Evolutionary conservation across 345 rosid species (phyloP).

Genomic region (Dovyalis caffra): DNA sequence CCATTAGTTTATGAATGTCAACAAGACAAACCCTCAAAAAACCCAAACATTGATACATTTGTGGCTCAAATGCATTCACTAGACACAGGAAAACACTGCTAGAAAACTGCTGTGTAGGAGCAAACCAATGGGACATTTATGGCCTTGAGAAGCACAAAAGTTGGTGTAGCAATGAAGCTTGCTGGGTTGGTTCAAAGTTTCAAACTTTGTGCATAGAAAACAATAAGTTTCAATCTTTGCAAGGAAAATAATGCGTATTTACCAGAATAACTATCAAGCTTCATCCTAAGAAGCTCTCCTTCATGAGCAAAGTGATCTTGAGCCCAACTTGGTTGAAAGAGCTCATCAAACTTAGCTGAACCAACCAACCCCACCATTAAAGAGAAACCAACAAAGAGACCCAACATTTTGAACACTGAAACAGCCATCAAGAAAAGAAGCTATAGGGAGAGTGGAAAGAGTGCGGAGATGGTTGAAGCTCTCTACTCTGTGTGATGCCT

Average conservation of each 20-base stretch:
- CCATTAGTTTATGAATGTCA: neutral
- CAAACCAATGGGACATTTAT: neutral
- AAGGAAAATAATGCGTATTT: neutral
- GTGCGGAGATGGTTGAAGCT: too few relatives aligned
- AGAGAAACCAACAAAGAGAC: slow-evolving; percentile 33
- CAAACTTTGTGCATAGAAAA: neutral
- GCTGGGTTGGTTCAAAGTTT: neutral
- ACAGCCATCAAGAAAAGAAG: slow-evolving; percentile 25
- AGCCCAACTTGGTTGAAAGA: slow-evolving; percentile 87
- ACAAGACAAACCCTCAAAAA: neutral
- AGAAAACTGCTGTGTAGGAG: neutral
- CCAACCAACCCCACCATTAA: slow-evolving; percentile 37
- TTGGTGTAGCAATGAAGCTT: neutral
- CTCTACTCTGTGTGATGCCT: slow-evolving; percentile 8
- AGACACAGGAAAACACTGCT: neutral
- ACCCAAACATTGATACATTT: neutral
- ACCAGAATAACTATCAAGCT: slow-evolving; percentile 93
- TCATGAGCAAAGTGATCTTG: slow-evolving; percentile 66
- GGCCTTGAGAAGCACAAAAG: neutral
- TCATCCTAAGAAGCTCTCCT: slow-evolving; percentile 83
- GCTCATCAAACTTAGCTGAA: slow-evolving; percentile 65
- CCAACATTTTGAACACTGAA: slow-evolving; percentile 17
- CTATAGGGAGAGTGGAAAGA: neutral
- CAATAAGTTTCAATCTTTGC: neutral
- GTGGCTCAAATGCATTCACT: neutral